Evolutionary conservation across 2,329 filamentous ascomycete genomes (phyloP), one percentile per base, ranked within the genome.

Genomic region (Xylaria sp.): DNA sequence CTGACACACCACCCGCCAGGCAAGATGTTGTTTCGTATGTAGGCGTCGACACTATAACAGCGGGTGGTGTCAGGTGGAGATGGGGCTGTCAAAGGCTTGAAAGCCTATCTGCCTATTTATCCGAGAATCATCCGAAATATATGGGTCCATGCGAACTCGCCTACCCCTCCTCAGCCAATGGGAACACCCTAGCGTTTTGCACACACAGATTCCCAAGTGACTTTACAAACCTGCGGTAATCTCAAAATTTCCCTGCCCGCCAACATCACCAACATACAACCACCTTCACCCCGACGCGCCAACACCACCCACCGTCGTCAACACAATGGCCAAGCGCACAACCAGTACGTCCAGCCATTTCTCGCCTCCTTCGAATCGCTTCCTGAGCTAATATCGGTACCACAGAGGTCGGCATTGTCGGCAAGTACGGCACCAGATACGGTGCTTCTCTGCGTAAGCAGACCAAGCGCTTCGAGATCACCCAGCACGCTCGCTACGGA

Each of bases 381-480:
- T 47, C 38, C 33, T 19, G 21, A 25, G 54, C 64, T 66, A 63
- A 64, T 52, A 17, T 58, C 31, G 37, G 40, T 5, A 40, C 60
- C 57, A 65, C 62, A 94, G 92, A 88, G 59, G 64, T 65, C 56
- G 64, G 64, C 40, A 66, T 66, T 54, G 46, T 53, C 62, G 64
- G 62, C 56, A 65, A 66, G 59, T 66, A 65, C 64, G 64, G 62
- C 55, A 65, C 62, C 53, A 23, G 65, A 40, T 96, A 96, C 84
- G 95, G 94, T 93, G 94, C 95, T 80, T 98, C 95, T 77, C 92
- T 98, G 83, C 92, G 93, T 85, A 98, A 98, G 89, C 93, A 93
- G 81, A 90, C 95, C 79, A 98, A 98, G 92, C 97, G 97, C 91
- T 97, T 97, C 90, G 95, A 98, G 90, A 91, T 98, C 81, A 91